These are phyloP conservation scores for Zarea fungicola DNA, from an alignment of 2,329 filamentous ascomycete species.

Conservation along the genomic window DNA sequence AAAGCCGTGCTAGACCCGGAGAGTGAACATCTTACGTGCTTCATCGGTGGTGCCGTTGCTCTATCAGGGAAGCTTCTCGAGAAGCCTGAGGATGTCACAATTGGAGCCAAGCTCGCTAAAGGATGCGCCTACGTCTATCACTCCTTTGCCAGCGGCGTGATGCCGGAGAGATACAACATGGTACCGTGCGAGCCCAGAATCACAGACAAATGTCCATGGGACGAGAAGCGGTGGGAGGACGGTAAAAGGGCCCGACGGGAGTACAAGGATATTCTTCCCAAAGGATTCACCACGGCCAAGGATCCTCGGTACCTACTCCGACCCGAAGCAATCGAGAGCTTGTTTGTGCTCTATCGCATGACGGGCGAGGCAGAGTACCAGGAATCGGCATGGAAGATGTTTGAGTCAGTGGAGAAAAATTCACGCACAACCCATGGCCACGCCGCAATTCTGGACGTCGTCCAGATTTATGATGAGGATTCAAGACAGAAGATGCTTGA, in stretches of 20 bases:
- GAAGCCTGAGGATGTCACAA: constrained; percentile 35
- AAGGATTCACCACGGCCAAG: constrained; percentile 50
- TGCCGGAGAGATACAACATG: constrained; percentile 46
- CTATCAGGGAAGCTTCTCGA: constrained; percentile 42
- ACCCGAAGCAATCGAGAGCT: constrained; percentile 74
- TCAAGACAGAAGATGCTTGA: constrained; percentile 44
- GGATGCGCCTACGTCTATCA: constrained; percentile 50
- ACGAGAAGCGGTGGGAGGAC: constrained; percentile 20
- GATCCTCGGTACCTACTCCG: constrained; percentile 59
- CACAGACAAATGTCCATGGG: constrained; percentile 29
- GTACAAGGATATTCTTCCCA: constrained; percentile 32
- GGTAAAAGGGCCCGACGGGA: constrained; percentile 12
- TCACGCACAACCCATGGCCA: constrained; percentile 57
- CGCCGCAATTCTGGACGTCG: constrained; percentile 59
- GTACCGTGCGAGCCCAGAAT: constrained; percentile 30
- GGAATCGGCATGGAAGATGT: constrained; percentile 69
- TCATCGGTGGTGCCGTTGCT: constrained; percentile 46
- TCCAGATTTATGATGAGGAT: constrained; percentile 18
- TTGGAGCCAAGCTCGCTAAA: constrained; percentile 40
- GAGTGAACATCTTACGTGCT: constrained; percentile 45
- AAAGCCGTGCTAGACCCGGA: constrained; percentile 24
- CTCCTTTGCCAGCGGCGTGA: constrained; percentile 43
- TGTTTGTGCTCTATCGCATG: constrained; percentile 71
- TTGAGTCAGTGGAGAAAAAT: constrained; percentile 52
- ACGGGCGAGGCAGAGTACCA: constrained; percentile 61